phyloP scores from a whole-genome alignment of 2,329 filamentous ascomycete genomes.

The Aspergillus unguis region DNA sequence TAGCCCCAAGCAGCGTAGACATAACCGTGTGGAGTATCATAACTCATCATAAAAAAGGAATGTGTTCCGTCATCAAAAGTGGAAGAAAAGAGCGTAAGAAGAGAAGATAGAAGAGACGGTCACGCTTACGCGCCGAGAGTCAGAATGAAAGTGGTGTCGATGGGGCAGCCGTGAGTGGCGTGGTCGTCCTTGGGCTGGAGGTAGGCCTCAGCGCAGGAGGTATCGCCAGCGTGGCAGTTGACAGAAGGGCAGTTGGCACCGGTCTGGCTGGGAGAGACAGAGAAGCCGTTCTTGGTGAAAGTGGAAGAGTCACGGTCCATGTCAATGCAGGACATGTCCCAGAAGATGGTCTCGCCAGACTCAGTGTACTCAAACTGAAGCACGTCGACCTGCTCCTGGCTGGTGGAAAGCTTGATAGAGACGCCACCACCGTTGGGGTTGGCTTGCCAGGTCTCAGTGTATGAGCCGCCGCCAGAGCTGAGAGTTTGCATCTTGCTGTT shows the following conservation, averaged over 20 bases:
- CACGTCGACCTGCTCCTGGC: conserved; percentile 30
- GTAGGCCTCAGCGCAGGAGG: conserved; percentile 38
- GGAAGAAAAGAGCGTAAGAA: conserved; percentile 2
- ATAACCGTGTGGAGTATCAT: not conserved
- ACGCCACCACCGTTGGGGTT: conserved; percentile 41
- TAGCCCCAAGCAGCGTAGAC: not conserved
- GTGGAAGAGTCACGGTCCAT: conserved; percentile 24
- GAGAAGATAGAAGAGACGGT: not conserved
- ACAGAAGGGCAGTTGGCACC: conserved; percentile 31
- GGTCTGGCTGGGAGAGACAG: conserved; percentile 29
- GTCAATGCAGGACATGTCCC: conserved; percentile 38
- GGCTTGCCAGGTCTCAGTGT: conserved; percentile 32
- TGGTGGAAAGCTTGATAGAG: conserved; percentile 42
- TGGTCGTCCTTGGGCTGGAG: conserved; percentile 39
- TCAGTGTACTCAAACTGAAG: conserved; percentile 44
- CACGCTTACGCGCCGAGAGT: conserved; percentile 27
- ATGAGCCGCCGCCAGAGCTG: conserved; percentile 31
- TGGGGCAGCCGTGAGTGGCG: conserved; percentile 42
- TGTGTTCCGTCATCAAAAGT: not conserved
- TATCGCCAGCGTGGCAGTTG: conserved; percentile 35
- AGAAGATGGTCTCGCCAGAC: conserved; percentile 30
- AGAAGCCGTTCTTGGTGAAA: conserved; percentile 36
- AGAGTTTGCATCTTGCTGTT: conserved; percentile 36
- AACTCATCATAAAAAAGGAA: not conserved
- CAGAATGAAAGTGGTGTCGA: conserved; percentile 32